Evolutionary conservation across 2,329 filamentous ascomycete genomes (phyloP).

Genomic region (Pestalotiopsis sp.): DNA sequence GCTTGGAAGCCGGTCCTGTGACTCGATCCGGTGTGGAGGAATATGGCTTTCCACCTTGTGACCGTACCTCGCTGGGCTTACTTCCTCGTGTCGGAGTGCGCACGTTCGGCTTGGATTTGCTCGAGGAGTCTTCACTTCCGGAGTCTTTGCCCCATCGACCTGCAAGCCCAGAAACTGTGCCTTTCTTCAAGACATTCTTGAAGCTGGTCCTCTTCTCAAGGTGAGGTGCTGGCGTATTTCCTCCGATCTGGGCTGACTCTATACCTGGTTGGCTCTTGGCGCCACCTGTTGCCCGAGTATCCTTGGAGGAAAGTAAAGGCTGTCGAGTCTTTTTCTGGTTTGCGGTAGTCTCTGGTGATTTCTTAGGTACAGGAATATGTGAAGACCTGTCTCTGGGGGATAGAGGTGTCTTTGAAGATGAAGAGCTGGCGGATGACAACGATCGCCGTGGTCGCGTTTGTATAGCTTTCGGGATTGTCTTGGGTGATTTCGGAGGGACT

Average conservation of each 20-base stretch:
- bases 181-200: constrained; percentile 54
- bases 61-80: constrained; percentile 23
- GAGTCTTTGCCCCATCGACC: constrained; percentile 54
- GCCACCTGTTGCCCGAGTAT: constrained; percentile 21
- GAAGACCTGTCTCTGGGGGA: constrained; percentile 25
- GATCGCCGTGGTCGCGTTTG: constrained; percentile 14
- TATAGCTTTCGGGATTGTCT: constrained; percentile 10
- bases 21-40: constrained; percentile 32
- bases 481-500: constrained; percentile 27
- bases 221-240: constrained; percentile 10
- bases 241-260: constrained; percentile 15
- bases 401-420: constrained; percentile 10
- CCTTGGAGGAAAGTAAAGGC: constrained; percentile 30
- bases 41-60: constrained; percentile 25
- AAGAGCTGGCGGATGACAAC: constrained; percentile 19
- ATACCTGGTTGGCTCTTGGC: constrained; percentile 20
- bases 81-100: constrained; percentile 28
- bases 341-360: constrained; percentile 37
- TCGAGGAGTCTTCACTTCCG: constrained; percentile 27
- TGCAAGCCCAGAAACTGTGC: constrained; percentile 47
- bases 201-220: constrained; percentile 49
- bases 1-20: constrained; percentile 32
- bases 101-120: constrained; percentile 23
- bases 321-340: constrained; percentile 51
- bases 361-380: constrained; percentile 23